Conservation (phyloP, 2,329 filamentous ascomycete genomes). For the Fusarium beomiforme region DNA sequence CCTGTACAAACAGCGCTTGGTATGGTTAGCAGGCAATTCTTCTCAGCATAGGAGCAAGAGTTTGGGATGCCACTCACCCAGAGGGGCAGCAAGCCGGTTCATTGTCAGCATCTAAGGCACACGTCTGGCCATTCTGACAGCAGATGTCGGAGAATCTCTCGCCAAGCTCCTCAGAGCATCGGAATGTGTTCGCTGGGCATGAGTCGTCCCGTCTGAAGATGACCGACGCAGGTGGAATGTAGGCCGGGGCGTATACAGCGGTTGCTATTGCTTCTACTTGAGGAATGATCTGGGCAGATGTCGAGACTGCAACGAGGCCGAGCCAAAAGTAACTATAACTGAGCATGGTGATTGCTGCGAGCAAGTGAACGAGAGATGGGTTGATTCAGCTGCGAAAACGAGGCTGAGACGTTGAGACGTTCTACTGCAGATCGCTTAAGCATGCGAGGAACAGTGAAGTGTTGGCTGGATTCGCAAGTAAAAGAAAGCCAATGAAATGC, state of each 20-base stretch:
- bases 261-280: slow-evolving; percentile 33
- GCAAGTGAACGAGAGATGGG: neutral
- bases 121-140: slow-evolving; percentile 61
- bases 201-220: slow-evolving; percentile 44
- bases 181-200: slow-evolving; percentile 62
- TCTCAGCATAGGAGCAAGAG: neutral
- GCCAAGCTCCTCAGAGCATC: slow-evolving; percentile 59
- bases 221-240: slow-evolving; percentile 33
- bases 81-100: slow-evolving; percentile 64
- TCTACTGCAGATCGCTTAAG: slow-evolving; percentile 25
- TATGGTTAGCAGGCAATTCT: slow-evolving; percentile 18
- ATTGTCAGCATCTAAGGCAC: slow-evolving; percentile 59
- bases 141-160: slow-evolving; percentile 59
- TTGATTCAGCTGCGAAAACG: slow-evolving; percentile 8
- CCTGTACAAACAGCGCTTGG: slow-evolving; percentile 66
- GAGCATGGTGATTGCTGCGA: slow-evolving; percentile 32
- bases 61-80: slow-evolving; percentile 52
- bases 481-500: neutral
- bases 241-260: slow-evolving; percentile 13
- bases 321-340: slow-evolving; percentile 33
- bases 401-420: slow-evolving; percentile 12
- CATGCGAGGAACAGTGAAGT: slow-evolving; percentile 11
- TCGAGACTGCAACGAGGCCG: slow-evolving; percentile 32
- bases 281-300: slow-evolving; percentile 31
- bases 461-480: slow-evolving; percentile 4